Percentiles rank a stretch among this genome's conserved stretches.
These are phyloP conservation scores for Kodamaea arcana DNA, from an alignment of 1,139 yeast species.

Conservation along the genomic window DNA sequence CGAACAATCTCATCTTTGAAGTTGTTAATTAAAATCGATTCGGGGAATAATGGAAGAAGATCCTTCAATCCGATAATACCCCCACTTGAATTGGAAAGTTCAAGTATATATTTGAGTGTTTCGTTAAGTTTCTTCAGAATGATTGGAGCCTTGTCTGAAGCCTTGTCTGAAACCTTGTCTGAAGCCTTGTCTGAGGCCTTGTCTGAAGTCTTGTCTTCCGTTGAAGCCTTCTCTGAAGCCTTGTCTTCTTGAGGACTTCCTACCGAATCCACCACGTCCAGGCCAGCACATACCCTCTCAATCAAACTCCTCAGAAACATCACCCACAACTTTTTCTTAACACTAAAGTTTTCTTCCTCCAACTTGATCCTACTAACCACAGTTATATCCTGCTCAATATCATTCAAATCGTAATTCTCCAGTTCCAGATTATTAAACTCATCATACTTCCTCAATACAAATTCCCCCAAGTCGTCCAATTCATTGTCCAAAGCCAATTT, in stretches of 20 bases:
- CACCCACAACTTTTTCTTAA: slow-evolving; percentile 73
- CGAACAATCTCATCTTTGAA: slow-evolving; percentile 79
- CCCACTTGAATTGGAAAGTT: slow-evolving; percentile 30
- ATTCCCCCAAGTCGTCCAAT: slow-evolving; percentile 54
- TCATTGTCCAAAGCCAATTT: slow-evolving; percentile 63
- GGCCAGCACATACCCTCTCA: slow-evolving; percentile 28
- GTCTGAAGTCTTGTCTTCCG: neutral
- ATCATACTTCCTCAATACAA: slow-evolving; percentile 33
- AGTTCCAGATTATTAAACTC: slow-evolving; percentile 17
- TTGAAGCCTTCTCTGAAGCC: slow-evolving; percentile 2
- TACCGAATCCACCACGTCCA: slow-evolving; percentile 11
- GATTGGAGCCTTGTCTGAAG: slow-evolving; percentile 6
- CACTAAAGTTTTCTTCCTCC: slow-evolving; percentile 34
- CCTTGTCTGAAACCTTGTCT: slow-evolving; percentile 1
- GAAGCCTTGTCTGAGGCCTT: slow-evolving; percentile 3
- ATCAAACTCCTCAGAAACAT: slow-evolving; percentile 62
- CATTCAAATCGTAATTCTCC: slow-evolving; percentile 6
- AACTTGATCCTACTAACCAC: slow-evolving; percentile 24
- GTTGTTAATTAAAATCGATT: slow-evolving; percentile 73
- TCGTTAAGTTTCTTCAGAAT: slow-evolving; percentile 19
- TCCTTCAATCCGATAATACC: slow-evolving; percentile 65
- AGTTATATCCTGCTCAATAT: slow-evolving; percentile 13
- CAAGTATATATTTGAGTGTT: slow-evolving; percentile 38
- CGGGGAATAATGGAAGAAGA: slow-evolving; percentile 79
- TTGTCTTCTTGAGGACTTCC: slow-evolving; percentile 5